Conservation (phyloP, 2,329 filamentous ascomycete genomes). For the Blastomyces gilchristii region DNA sequence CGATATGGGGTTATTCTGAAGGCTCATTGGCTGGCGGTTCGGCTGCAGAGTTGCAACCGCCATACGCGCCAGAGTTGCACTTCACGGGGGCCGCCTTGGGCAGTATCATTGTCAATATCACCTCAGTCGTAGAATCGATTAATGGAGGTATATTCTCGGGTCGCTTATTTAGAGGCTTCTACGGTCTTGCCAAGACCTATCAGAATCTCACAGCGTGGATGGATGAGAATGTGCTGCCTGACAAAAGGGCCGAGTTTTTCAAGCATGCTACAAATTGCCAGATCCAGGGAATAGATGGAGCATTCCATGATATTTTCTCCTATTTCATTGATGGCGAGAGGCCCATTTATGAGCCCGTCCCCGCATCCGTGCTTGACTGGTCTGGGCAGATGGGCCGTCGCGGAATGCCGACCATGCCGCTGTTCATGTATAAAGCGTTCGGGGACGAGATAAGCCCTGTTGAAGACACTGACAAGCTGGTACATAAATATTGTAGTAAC, state of each 20-base stretch:
- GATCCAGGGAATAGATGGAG: slow-evolving; percentile 16
- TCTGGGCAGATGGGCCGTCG: slow-evolving; percentile 26
- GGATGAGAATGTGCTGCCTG: slow-evolving; percentile 13
- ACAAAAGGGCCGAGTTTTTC: slow-evolving; percentile 17
- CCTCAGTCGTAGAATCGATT: slow-evolving; percentile 27
- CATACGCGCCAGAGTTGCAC: slow-evolving; percentile 34
- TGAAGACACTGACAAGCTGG: slow-evolving; percentile 36
- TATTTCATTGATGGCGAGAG: slow-evolving; percentile 17
- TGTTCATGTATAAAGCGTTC: slow-evolving; percentile 44
- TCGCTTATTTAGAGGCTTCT: slow-evolving; percentile 26
- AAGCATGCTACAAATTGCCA: slow-evolving; percentile 18
- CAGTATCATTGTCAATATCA: slow-evolving; percentile 37
- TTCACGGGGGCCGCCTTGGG: slow-evolving; percentile 43
- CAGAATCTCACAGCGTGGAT: slow-evolving; percentile 16
- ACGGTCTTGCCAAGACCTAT: slow-evolving; percentile 23
- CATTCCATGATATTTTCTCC: slow-evolving; percentile 17
- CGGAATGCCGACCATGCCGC: slow-evolving; percentile 38
- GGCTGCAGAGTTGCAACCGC: too few relatives aligned
- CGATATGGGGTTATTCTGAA: too few relatives aligned
- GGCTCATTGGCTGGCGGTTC: too few relatives aligned
- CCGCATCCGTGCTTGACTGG: slow-evolving; percentile 13
- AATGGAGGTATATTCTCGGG: slow-evolving; percentile 28
- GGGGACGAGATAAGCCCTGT: slow-evolving; percentile 38
- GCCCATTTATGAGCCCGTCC: slow-evolving; percentile 14
- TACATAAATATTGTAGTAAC: slow-evolving; percentile 33